phyloP scores from a whole-genome alignment of 2,329 filamentous ascomycete species.

The Ophiostoma novo-ulmi region DNA sequence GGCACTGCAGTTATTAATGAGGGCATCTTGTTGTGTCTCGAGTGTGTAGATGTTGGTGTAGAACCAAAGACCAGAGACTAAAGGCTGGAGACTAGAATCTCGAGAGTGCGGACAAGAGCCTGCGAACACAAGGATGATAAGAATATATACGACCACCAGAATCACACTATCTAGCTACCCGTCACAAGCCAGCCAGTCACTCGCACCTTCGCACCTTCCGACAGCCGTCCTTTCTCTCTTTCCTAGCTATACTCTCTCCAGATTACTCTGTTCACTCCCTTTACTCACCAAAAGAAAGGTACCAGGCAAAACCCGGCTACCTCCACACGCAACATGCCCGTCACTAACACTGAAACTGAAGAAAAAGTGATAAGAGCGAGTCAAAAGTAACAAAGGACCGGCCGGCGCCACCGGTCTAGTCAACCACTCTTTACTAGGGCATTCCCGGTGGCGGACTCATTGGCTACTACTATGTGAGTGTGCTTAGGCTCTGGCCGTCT shows the following conservation, averaged over 20 bases:
- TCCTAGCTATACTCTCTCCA: neutral
- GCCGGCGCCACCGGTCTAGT: slow-evolving; percentile 9
- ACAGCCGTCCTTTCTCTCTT: neutral
- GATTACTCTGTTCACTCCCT: slow-evolving; percentile 12
- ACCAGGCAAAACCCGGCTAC: neutral
- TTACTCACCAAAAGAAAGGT: neutral
- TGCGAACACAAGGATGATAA: neutral
- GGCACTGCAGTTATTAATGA: slow-evolving; percentile 32
- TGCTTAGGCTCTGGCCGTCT: too few relatives aligned
- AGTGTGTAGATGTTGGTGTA: neutral
- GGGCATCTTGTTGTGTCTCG: slow-evolving; percentile 25
- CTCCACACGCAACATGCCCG: slow-evolving; percentile 15
- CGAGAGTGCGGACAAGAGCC: neutral
- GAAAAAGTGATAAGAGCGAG: neutral
- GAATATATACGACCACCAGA: slow-evolving; percentile 2
- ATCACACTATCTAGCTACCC: neutral
- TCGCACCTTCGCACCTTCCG: neutral
- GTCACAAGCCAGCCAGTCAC: neutral
- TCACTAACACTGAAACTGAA: neutral
- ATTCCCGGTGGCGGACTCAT: neutral
- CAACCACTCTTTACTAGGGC: neutral
- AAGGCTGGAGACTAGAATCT: neutral
- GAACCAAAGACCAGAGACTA: neutral
- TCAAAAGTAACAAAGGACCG: neutral
- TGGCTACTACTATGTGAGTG: neutral